phyloP scores from a whole-genome alignment of 495 filamentous ascomycete genomes.

The Hypomontagnella monticulosa region DNA sequence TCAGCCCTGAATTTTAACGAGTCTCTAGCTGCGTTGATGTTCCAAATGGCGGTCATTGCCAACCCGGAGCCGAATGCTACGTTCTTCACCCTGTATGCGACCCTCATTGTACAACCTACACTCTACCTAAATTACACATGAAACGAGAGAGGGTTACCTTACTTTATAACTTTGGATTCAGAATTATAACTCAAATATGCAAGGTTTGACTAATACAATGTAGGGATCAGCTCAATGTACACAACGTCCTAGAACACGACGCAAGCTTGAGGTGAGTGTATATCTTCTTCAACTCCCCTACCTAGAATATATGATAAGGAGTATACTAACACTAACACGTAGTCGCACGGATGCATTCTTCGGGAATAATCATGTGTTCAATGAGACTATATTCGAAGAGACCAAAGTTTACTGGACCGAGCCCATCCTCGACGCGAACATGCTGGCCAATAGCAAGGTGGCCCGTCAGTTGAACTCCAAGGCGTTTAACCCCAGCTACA shows the following conservation, averaged over 20 bases:
- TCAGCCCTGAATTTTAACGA: constrained; percentile 46
- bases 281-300: not conserved
- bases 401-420: constrained; percentile 51
- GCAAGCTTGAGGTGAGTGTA: constrained; percentile 55
- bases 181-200: not conserved
- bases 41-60: constrained; percentile 51
- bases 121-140: too few species aligned
- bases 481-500: constrained; percentile 54
- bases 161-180: not conserved
- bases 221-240: constrained; percentile 52
- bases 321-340: not conserved
- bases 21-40: constrained; percentile 52
- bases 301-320: not conserved
- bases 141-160: too few species aligned
- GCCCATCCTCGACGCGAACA: constrained; percentile 46
- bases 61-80: constrained; percentile 63
- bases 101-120: too few species aligned
- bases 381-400: constrained; percentile 54
- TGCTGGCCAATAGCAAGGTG: constrained; percentile 55
- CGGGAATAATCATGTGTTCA: constrained; percentile 58
- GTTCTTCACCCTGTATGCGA: constrained; percentile 52
- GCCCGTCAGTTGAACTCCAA: constrained; percentile 53
- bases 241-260: constrained; percentile 61
- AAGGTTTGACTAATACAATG: not conserved
- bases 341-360: constrained; percentile 56